Conservation (phyloP, 805 yeast species). For the Zygosaccharomyces gambellarensis region DNA sequence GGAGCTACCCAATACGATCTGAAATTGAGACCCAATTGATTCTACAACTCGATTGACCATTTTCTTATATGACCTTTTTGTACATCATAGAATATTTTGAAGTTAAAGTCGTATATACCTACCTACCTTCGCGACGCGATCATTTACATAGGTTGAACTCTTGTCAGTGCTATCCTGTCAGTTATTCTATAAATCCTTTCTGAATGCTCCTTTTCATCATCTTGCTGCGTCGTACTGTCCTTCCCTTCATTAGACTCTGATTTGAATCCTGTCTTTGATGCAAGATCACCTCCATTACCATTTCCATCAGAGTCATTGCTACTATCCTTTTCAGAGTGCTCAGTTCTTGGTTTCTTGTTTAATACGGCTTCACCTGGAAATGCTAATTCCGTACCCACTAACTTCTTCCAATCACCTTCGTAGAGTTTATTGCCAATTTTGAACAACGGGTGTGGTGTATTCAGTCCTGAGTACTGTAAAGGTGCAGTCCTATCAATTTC, state of each 20-base stretch:
- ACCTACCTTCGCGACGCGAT: constrained; percentile 5
- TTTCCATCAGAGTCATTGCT: constrained; percentile 16
- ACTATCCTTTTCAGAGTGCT: constrained; percentile 10
- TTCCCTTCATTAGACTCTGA: not conserved
- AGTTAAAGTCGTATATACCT: not conserved
- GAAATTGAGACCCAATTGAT: constrained; percentile 12
- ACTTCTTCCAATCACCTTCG: constrained; percentile 69
- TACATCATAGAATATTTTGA: not conserved
- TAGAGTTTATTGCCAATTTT: constrained; percentile 56
- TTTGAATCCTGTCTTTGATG: constrained; percentile 1
- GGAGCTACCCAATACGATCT: constrained; percentile 69
- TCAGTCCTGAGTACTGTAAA: constrained; percentile 54
- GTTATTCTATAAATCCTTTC: constrained; percentile 30
- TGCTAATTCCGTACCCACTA: constrained; percentile 72
- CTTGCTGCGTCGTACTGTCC: constrained; percentile 4
- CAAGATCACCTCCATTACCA: constrained; percentile 8
- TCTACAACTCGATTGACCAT: constrained; percentile 2
- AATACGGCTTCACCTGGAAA: constrained; percentile 29
- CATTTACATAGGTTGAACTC: constrained; percentile 28
- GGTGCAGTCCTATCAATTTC: constrained; percentile 38
- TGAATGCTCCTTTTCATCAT: constrained; percentile 13
- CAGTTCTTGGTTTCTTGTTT: constrained; percentile 12
- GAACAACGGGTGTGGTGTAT: constrained; percentile 50
- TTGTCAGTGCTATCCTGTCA: constrained; percentile 25
- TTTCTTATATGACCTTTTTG: not conserved